These are phyloP conservation scores for Colletotrichum cordylinicola DNA, from an alignment of 2,329 filamentous ascomycete species.

Conservation along the genomic window DNA sequence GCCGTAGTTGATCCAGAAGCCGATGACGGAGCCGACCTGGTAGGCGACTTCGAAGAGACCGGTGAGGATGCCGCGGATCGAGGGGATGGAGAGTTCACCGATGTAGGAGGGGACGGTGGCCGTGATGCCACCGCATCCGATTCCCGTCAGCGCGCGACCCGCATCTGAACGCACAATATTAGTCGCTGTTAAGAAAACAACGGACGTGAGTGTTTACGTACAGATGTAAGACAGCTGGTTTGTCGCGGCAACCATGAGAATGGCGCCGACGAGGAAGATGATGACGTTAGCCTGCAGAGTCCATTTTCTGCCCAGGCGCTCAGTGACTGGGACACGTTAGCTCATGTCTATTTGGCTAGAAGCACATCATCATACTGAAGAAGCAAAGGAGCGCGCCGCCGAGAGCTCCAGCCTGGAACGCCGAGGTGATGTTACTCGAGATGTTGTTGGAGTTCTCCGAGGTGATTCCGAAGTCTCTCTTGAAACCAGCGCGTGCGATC, in stretches of 20 bases:
- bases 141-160: conserved; percentile 62
- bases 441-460: conserved; percentile 33
- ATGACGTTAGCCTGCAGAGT: conserved; percentile 51
- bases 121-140: conserved; percentile 61
- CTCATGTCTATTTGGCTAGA: neutral
- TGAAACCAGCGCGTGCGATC: conserved; percentile 54
- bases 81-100: conserved; percentile 64
- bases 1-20: conserved; percentile 57
- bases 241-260: conserved; percentile 47
- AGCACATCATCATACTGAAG: conserved; percentile 29
- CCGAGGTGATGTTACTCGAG: conserved; percentile 50
- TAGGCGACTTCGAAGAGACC: conserved; percentile 61
- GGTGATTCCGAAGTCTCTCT: conserved; percentile 42
- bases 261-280: conserved; percentile 49
- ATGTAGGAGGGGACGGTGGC: conserved; percentile 69
- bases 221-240: conserved; percentile 49
- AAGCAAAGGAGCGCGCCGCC: conserved; percentile 57
- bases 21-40: conserved; percentile 56
- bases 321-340: conserved; percentile 36
- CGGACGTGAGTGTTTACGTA: rapidly evolving
- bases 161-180: conserved; percentile 28
- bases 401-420: conserved; percentile 56
- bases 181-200: neutral
- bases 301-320: conserved; percentile 55
- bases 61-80: conserved; percentile 62